Evolutionary conservation across 148 eudicot species (phyloP), one percentile per base, ranked within the genome.

Genomic region (Amaranthus palmeri): DNA sequence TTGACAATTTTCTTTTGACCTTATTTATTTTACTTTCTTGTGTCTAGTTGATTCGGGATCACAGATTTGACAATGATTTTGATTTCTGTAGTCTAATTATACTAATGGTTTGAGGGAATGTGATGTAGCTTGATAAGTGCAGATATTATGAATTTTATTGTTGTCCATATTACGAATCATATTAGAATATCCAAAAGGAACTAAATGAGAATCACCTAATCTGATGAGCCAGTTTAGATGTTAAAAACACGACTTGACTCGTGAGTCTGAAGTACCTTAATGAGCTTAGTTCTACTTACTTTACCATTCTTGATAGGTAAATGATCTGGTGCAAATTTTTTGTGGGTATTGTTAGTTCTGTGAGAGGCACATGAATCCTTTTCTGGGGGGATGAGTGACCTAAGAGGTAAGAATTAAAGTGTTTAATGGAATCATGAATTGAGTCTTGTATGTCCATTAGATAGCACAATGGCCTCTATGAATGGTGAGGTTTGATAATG

Each of bases 1-100:
- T 25, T 65, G 67, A 41, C 42, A 56, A 15, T 44, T 41, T 36
- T 71, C 25, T 48, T 12, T 52, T 40, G n/a, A 44, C 54, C 72
- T 72, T 72, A 62, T 61, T 36, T 71, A 48, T 25, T 58, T 51
- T 62, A 55, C 40, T 18, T 51, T 10, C 47, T 44, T 54, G n/a
- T 14, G 18, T 13, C n/a, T 5, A 41, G 4, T 50, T 25, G 36
- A 25, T 25, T 25, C 36, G 36, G 36, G 61, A 17, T 57, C 17
- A 14, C 7, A 1, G 42, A 18, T 58, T 18, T 5, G 8, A 25
- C 12, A 3, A 3, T 8, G 3, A 53, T 3, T 58, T 17, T 58
- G 36, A 7, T 58, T 57, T 62, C 49, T 62, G 42, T 2, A 12
- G 45, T 62, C 66, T 62, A 43, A 15, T 43, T 14, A 5, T 13